Conservation (phyloP, 2,329 filamentous ascomycete species). For the Colletotrichum sidae region DNA sequence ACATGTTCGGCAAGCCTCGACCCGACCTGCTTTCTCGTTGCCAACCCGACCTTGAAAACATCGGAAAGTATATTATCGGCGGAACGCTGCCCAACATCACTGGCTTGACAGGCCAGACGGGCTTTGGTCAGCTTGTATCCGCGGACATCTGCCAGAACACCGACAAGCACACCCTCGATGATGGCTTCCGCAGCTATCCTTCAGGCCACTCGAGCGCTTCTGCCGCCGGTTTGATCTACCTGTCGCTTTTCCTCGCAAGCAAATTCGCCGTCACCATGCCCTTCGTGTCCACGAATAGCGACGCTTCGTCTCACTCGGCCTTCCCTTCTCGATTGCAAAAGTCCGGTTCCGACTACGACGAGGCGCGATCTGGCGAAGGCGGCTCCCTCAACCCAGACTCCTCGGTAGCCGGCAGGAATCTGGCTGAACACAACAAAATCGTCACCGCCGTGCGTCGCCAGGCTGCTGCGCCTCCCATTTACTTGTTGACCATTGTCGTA, state of each 20-base stretch:
- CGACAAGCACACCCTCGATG: slow-evolving; percentile 71
- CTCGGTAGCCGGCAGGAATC: slow-evolving; percentile 42
- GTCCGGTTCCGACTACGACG: slow-evolving; percentile 53
- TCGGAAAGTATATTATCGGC: slow-evolving; percentile 71
- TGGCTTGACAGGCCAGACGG: slow-evolving; percentile 54
- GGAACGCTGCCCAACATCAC: slow-evolving; percentile 49
- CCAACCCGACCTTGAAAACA: slow-evolving; percentile 75
- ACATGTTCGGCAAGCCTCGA: slow-evolving; percentile 75
- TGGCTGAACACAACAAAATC: slow-evolving; percentile 49
- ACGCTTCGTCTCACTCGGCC: slow-evolving; percentile 68
- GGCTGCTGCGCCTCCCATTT: slow-evolving; percentile 85
- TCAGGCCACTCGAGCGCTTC: slow-evolving; percentile 71
- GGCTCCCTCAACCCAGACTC: slow-evolving; percentile 30
- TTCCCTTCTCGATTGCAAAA: slow-evolving; percentile 77
- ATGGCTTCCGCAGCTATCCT: slow-evolving; percentile 85
- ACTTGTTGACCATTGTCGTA: slow-evolving; percentile 77
- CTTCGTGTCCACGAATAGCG: slow-evolving; percentile 67
- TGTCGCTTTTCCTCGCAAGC: slow-evolving; percentile 87
- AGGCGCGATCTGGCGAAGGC: slow-evolving; percentile 33
- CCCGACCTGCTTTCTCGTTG: slow-evolving; percentile 88
- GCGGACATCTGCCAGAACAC: slow-evolving; percentile 79
- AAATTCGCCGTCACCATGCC: slow-evolving; percentile 83
- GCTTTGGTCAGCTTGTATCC: slow-evolving; percentile 73
- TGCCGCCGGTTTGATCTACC: slow-evolving; percentile 84
- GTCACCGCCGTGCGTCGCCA: slow-evolving; percentile 72